Base-by-base conservation (phyloP, 768 basidiomycete genomes). In the Fomitopsis pulvina region DNA sequence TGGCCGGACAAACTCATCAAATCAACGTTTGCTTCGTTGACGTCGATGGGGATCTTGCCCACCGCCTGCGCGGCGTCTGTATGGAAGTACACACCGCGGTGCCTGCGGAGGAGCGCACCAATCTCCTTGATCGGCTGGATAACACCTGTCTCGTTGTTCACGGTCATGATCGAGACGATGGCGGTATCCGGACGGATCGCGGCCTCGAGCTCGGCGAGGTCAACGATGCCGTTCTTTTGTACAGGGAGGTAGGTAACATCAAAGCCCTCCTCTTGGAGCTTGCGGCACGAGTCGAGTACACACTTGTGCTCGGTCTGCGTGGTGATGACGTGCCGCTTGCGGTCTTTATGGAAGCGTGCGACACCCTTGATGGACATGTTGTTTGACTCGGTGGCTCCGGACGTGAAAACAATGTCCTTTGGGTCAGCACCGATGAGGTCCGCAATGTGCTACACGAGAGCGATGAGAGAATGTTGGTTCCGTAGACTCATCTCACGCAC, bases 301-400 rank as follows among this genome's bases (percentile, higher is more conserved):
- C 96, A 99, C 76, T 99, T 99, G 70, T 99, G 96, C 67, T 99
- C 96, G 3, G 94, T 97, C 63, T 96, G 94, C 0, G 87, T 87
- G 2, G 94, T 97, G 56, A 97, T 95, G 39, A 99, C 77, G 63
- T 99, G 96, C 55, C 71, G 81, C 68, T 93, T 92, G 70, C 90
- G 92, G 46, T 92, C 88, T 63, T 87, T 91, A 66, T 97, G 85
- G 67, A 99, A 99, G 25, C 86, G 85, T 25, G 94, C 96, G 45
- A 96, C 85, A 38, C 96, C 96, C 66, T 99, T 99, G 68, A 99
- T 87, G 37, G 85, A 72, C 90, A 97, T 91, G 60, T 99, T 99
- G 63, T 99, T 99, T 22, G 87, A 84, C 70, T 99, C 96, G 1
- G 96, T 99, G 12, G 96, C 96, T 24, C 96, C 96, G 25, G 92